phyloP scores from a whole-genome alignment of 2,329 filamentous ascomycete genomes.

The Dothidotthia symphoricarpi region DNA sequence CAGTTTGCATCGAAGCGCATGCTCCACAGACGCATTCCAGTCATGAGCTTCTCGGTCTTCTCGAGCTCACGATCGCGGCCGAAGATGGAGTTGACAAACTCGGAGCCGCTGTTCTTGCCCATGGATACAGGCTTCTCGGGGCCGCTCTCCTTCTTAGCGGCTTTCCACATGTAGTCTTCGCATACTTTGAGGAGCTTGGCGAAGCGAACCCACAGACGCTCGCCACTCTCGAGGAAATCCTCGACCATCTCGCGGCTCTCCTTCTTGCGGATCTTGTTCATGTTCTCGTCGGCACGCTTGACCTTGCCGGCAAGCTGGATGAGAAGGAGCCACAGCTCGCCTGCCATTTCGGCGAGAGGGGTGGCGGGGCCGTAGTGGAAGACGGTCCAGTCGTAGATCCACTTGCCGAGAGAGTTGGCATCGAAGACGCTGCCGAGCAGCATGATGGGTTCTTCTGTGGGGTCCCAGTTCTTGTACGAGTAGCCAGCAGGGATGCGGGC shows the following conservation, averaged over 20 bases:
- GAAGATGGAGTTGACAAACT: conserved; percentile 96
- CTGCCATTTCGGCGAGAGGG: conserved; percentile 85
- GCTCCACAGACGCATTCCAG: conserved; percentile 81
- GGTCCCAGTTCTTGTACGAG: conserved; percentile 98
- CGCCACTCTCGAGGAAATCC: conserved; percentile 86
- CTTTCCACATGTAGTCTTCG: conserved; percentile 93
- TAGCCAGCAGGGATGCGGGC: conserved; percentile 81
- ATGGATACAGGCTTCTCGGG: conserved; percentile 64
- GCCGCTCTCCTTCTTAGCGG: conserved; percentile 66
- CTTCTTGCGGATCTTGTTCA: conserved; percentile 66
- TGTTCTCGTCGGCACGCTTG: conserved; percentile 80
- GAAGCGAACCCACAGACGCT: conserved; percentile 81
- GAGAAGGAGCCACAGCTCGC: conserved; percentile 90
- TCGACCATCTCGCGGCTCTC: conserved; percentile 79
- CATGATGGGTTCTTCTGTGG: conserved; percentile 87
- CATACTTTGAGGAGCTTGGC: conserved; percentile 85
- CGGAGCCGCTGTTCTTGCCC: conserved; percentile 86
- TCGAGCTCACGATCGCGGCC: conserved; percentile 86
- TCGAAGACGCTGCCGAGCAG: conserved; percentile 95
- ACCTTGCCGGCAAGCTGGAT: conserved; percentile 94
- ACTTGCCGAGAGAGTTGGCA: conserved; percentile 95
- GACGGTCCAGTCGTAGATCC: conserved; percentile 99
- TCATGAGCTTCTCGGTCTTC: conserved; percentile 91
- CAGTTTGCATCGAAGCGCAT: conserved; percentile 95
- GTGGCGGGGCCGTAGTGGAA: conserved; percentile 79